Conservation (phyloP, 2,329 filamentous ascomycete species). For the Trichoderma sp. region DNA sequence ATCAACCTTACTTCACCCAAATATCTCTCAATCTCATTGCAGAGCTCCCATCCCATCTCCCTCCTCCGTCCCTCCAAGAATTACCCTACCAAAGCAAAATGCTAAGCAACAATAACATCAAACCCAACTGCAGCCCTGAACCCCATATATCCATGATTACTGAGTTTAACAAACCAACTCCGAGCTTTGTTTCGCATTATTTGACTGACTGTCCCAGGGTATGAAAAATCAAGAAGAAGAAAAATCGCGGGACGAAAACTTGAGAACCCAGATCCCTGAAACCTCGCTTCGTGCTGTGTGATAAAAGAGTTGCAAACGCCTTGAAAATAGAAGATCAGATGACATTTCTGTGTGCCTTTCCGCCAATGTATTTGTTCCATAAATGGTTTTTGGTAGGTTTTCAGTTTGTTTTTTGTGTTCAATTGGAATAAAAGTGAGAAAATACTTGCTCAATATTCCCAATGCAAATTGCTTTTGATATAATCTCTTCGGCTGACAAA, state of each 20-base stretch:
- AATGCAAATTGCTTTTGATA: not conserved
- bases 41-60: not conserved
- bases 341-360: not conserved
- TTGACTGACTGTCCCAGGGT: slow-evolving; percentile 17
- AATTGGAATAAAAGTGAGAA: not conserved
- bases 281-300: slow-evolving; percentile 8
- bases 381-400: not conserved
- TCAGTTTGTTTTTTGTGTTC: not conserved
- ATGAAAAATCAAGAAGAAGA: slow-evolving; percentile 16
- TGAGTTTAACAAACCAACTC: slow-evolving; percentile 24
- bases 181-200: slow-evolving; percentile 15
- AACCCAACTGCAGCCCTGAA: slow-evolving; percentile 13
- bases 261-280: not conserved
- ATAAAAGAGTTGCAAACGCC: slow-evolving; percentile 8
- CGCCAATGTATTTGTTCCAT: not conserved
- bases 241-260: not conserved
- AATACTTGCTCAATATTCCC: not conserved
- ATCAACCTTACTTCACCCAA: slow-evolving; percentile 16
- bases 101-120: slow-evolving; percentile 9
- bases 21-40: slow-evolving; percentile 11
- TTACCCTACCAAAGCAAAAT: slow-evolving; percentile 4
- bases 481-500: not conserved
- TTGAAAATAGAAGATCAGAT: not conserved
- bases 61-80: not conserved
- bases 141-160: slow-evolving; percentile 27